Percentiles rank a stretch among this genome's conserved stretches.
Conservation (phyloP, 2,329 filamentous ascomycete species). For the Leptosphaerulina australis region DNA sequence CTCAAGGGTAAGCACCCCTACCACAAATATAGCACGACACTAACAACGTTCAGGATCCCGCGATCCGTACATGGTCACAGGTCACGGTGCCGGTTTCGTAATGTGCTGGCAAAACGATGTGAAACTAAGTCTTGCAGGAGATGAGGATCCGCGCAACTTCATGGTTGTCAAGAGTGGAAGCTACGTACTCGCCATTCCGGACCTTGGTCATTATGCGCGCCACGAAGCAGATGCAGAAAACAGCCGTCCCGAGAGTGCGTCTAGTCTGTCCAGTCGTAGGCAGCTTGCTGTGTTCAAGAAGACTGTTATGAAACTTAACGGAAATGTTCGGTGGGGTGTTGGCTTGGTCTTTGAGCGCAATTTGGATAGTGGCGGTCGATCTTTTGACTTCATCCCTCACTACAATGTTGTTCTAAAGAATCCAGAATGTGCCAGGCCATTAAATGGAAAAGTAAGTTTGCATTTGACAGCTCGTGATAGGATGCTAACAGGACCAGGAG, state of each 20-base stretch:
- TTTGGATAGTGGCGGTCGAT: slow-evolving; percentile 71
- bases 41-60: slow-evolving; percentile 63
- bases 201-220: slow-evolving; percentile 86
- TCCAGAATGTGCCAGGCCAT: slow-evolving; percentile 71
- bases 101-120: slow-evolving; percentile 99
- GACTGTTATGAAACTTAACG: slow-evolving; percentile 97
- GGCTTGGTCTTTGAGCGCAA: slow-evolving; percentile 92
- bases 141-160: slow-evolving; percentile 87
- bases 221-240: slow-evolving; percentile 59
- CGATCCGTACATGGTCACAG: slow-evolving; percentile 91
- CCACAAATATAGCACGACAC: neutral
- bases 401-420: slow-evolving; percentile 89
- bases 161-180: slow-evolving; percentile 96
- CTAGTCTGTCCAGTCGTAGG: slow-evolving; percentile 68
- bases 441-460: slow-evolving; percentile 52
- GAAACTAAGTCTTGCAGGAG: slow-evolving; percentile 80
- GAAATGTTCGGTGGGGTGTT: slow-evolving; percentile 90
- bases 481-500: slow-evolving; percentile 45
- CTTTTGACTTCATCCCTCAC: slow-evolving; percentile 88
- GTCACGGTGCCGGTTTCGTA: slow-evolving; percentile 89
- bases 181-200: slow-evolving; percentile 91
- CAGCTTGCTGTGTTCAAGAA: slow-evolving; percentile 92
- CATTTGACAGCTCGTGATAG: neutral
- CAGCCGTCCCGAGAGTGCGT: slow-evolving; percentile 58
- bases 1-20: slow-evolving; percentile 71